phyloP scores from a whole-genome alignment of 495 filamentous ascomycete genomes.

The Bryoglossum gracile region DNA sequence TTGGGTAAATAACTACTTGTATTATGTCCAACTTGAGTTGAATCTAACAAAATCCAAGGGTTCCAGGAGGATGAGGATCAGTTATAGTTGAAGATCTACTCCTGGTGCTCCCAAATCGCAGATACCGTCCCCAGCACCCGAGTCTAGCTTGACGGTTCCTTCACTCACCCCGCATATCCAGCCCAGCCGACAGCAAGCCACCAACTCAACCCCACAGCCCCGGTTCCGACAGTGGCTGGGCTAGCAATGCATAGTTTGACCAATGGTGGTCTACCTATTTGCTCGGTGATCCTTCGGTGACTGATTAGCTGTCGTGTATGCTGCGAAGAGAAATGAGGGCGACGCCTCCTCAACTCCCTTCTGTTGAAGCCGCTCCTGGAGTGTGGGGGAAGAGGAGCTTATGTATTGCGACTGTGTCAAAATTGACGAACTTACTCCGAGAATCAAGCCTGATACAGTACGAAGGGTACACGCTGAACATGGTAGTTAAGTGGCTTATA shows the following conservation, averaged over 20 bases:
- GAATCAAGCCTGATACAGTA: no score
- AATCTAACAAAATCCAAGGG: no score
- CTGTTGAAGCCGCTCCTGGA: neutral
- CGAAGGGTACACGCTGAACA: no score
- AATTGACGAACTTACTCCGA: neutral
- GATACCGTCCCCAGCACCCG: constrained; percentile 16
- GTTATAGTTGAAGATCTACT: constrained; percentile 16
- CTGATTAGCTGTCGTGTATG: neutral
- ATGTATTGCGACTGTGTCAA: no score
- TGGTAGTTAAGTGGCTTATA: no score
- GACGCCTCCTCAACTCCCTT: constrained; percentile 5
- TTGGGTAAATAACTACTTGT: neutral
- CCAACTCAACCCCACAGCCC: neutral
- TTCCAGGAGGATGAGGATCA: constrained; percentile 1
- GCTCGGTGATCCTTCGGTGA: constrained; percentile 15
- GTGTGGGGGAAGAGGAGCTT: constrained; percentile 1
- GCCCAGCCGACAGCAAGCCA: neutral
- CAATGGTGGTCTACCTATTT: constrained; percentile 7
- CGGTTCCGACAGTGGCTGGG: neutral
- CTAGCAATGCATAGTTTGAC: neutral
- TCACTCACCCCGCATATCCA: constrained; percentile 6
- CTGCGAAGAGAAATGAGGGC: neutral
- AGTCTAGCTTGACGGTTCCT: neutral
- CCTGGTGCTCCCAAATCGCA: neutral
- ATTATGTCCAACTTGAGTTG: no score